These are phyloP conservation scores for Phytomonas sp. DNA, from an alignment of 208 protist genomes.

Conservation along the genomic window DNA sequence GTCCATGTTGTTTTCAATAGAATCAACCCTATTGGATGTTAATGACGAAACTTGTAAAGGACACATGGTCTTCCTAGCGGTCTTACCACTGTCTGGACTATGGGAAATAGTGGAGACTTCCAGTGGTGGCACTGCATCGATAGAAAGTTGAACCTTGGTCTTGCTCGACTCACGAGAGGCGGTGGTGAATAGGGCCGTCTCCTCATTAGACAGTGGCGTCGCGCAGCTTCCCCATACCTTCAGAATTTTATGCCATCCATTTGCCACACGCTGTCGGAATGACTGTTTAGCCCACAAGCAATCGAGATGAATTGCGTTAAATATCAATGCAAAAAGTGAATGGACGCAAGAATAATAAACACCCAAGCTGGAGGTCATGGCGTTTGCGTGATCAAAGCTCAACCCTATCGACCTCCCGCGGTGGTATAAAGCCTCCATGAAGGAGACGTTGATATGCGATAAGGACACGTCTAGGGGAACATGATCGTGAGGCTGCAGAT, in stretches of 20 bases:
- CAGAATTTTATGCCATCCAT: not conserved
- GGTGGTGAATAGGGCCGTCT: not conserved
- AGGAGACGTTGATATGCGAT: constrained; percentile 51
- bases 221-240: not conserved
- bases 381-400: constrained; percentile 17
- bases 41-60: not conserved
- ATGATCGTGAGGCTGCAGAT: constrained; percentile 45
- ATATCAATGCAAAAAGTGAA: constrained; percentile 43
- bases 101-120: not conserved
- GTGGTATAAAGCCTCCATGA: constrained; percentile 48
- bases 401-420: constrained; percentile 4
- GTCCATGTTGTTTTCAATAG: not conserved
- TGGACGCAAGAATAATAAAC: constrained; percentile 65
- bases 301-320: constrained; percentile 50
- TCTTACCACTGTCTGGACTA: not conserved
- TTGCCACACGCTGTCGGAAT: constrained; percentile 12
- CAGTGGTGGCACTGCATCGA: not conserved
- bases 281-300: constrained; percentile 43
- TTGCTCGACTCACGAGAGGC: not conserved
- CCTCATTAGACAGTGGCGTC: not conserved
- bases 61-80: not conserved
- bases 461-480: constrained; percentile 61
- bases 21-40: not conserved
- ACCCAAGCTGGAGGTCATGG: constrained; percentile 30
- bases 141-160: not conserved